Conservation (phyloP, 2,329 filamentous ascomycete genomes). For the Epichloe coenophiala region DNA sequence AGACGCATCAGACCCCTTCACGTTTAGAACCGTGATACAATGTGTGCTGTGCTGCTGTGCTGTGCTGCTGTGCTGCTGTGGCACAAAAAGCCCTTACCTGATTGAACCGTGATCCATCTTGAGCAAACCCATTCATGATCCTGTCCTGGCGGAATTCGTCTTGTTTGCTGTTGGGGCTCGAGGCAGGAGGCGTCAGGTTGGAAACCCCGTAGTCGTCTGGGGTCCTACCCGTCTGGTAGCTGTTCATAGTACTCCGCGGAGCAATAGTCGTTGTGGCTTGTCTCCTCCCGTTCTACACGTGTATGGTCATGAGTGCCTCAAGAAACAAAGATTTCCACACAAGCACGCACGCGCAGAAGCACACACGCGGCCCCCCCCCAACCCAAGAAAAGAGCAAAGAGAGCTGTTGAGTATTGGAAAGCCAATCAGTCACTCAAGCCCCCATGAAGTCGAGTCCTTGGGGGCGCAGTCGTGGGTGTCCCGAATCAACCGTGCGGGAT, state of each 20-base stretch:
- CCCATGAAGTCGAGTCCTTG: constrained; percentile 1
- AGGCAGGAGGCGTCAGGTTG: constrained; percentile 19
- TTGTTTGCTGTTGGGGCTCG: constrained; percentile 33
- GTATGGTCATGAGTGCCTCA: constrained; percentile 13
- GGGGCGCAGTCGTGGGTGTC: neutral
- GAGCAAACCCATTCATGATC: constrained; percentile 10
- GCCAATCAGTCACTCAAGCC: constrained; percentile 1
- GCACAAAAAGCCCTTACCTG: constrained; percentile 32
- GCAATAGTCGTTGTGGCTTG: neutral
- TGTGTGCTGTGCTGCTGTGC: neutral
- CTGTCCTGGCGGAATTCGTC: constrained; percentile 45
- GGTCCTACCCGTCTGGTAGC: constrained; percentile 19
- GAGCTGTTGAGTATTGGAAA: constrained; percentile 1
- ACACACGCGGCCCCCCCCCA: too few species aligned
- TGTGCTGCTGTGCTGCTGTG: neutral
- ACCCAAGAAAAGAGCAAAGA: constrained; percentile 1
- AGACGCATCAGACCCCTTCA: neutral
- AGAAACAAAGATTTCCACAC: neutral
- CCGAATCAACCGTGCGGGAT: neutral
- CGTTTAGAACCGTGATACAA: neutral
- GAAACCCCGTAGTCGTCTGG: constrained; percentile 22
- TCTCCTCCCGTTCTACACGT: constrained; percentile 5
- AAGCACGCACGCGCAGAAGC: neutral
- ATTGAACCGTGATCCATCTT: constrained; percentile 39
- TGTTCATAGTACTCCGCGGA: constrained; percentile 22